Base-by-base conservation (phyloP, 23 red algal species). In the Cyanidiococcus yangmingshanensis region DNA sequence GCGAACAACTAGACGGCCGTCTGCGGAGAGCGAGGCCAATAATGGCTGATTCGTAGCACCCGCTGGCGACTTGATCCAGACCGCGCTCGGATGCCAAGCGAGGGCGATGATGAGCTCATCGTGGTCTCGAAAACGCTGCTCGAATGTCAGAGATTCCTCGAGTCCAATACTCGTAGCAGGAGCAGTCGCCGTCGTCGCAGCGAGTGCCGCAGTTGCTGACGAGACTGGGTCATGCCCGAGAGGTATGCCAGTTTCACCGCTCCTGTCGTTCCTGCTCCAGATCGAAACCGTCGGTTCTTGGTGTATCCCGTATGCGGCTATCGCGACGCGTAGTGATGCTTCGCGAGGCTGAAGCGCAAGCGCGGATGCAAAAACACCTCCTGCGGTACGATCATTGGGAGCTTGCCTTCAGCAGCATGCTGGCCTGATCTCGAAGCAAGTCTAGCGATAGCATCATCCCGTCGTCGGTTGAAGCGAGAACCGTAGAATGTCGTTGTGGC, bases 1-100 rank as follows among this genome's bases (percentile, higher is more conserved):
- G 7, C 63, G 63, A 29, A 35, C 63, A 3, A 71, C 63, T 2
- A 71, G 63, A 71, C 63, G 63, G 27, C 63, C 63, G 32, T 71
- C 63, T 35, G 32, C 63, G 7, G 63, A 71, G n/a, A 71, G 63
- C 12, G 63, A 71, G 21, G 32, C 63, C 63, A 71, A 30, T 30
- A 35, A 7, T 12, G 63, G 3, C 12, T 25, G 15, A 7, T 30
- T 2, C n/a, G 63, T 29, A 35, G 63, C 63, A 71, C 12, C 63
- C n/a, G 50, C 16, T n/a, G 50, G 50, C n/a, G 50, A n/a, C 16
- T 57, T n/a, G 50, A n/a, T 57, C 16, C n/a, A 16, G 50, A 57
- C 50, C 15, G 50, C 16, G n/a, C 16, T 57, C 16, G 50, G 16
- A 30, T 35, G 21, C 63, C 63, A 71, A 3, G 63, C 63, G 7